Base-by-base conservation (phyloP, 192 early-diverging fungal species). In the Lunasporangiospora selenospora region DNA sequence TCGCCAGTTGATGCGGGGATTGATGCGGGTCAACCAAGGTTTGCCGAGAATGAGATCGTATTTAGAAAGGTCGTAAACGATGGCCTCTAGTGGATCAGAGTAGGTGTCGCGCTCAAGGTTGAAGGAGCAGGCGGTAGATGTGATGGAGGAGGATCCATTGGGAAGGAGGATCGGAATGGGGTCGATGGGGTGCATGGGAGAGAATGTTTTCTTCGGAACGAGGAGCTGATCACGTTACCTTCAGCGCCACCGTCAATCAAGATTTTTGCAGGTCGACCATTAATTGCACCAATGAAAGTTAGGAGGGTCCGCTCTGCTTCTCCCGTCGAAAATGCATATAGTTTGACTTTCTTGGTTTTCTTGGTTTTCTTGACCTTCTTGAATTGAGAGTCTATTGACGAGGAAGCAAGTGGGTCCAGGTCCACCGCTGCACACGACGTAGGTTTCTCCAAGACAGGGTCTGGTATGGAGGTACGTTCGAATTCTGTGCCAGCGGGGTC, bases 41-140 rank as follows among this genome's bases (percentile, higher is more conserved):
- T 55, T 55, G 19, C 53, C 53, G 16, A 55, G 53, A 16, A 55
- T 55, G 6, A 55, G 53, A 41, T 55, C 39, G 15, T 55, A 55
- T 27, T 39, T 30, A 6, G 5, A 39, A 2, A 55, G 36, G 2
- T 18, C 10, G 15, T 55, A 55, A 4, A 55, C 39, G 38, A 55
- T 39, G 18, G 53, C 21, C 16, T 41, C 3, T 0, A 55, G 0
- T 9, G 30, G 3, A 24, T 30, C 39, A 9, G 11, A 2, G 39
- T 42, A 55, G 13, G 10, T 1, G 38, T 55, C 53, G 12, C 53
- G 21, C 3, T 42, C 3, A 5, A 55, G n/a, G 8, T 0, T 2
- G n/a, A 41, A 13, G 16, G 21, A n/a, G 2, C 38, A 36, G 30
- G 39, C 42, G 39, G 39, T 15, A 24, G 21, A 1, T 23, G 53